phyloP scores from a whole-genome alignment of 2,329 filamentous ascomycete genomes.

The Decorospora gaudefroyi region DNA sequence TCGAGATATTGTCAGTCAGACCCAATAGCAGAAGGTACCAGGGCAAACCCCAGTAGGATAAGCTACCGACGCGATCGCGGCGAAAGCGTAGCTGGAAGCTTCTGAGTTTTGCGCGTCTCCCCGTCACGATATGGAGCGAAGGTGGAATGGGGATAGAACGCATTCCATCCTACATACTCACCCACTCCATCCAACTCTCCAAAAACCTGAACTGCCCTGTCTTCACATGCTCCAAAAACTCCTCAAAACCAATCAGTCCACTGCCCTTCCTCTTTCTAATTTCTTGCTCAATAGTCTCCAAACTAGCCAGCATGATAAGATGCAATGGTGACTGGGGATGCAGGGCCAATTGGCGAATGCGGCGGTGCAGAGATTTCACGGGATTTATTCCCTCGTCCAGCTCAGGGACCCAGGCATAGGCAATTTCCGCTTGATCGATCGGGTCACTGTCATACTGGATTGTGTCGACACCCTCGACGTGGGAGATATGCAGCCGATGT shows the following conservation, averaged over 20 bases:
- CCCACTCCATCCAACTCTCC: slow-evolving; percentile 87
- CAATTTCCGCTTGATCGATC: not conserved
- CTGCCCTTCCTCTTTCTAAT: slow-evolving; percentile 74
- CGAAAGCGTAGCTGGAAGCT: too few relatives aligned
- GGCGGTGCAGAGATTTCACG: slow-evolving; percentile 22
- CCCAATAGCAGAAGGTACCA: too few relatives aligned
- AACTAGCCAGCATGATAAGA: slow-evolving; percentile 50
- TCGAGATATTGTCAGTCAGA: too few relatives aligned
- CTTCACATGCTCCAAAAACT: slow-evolving; percentile 78
- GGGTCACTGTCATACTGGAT: not conserved
- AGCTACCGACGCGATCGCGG: too few relatives aligned
- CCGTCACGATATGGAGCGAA: not conserved
- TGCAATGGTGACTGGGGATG: slow-evolving; percentile 27
- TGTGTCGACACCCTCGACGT: slow-evolving; percentile 1
- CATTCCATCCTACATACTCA: slow-evolving; percentile 40
- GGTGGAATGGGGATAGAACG: not conserved
- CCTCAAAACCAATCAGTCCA: slow-evolving; percentile 74
- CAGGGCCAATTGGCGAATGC: slow-evolving; percentile 28
- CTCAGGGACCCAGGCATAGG: not conserved
- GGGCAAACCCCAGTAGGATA: too few relatives aligned
- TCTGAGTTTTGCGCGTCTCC: too few relatives aligned
- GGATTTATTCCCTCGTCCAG: slow-evolving; percentile 6
- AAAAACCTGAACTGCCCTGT: slow-evolving; percentile 71
- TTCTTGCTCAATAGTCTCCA: slow-evolving; percentile 70
- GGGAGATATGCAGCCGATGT: slow-evolving; percentile 16